Evolutionary conservation across 2,329 filamentous ascomycete genomes (phyloP).

Genomic region (Diaporthe caulivora): DNA sequence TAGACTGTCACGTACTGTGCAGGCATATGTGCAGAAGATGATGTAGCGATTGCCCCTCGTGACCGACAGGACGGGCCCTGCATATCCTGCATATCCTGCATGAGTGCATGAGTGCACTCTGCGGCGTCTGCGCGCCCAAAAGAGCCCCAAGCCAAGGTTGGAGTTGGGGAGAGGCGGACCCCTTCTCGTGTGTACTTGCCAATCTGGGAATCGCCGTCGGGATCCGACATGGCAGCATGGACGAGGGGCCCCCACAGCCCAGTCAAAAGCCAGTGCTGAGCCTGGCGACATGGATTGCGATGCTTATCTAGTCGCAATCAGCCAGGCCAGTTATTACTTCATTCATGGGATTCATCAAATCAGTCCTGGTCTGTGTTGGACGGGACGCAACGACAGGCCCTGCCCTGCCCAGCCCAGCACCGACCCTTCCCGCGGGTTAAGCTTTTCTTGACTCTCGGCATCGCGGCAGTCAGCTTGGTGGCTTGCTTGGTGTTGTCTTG

Average conservation of each 20-base stretch:
- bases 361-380: neutral
- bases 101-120: neutral
- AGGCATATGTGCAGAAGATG: slow-evolving; percentile 19
- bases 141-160: slow-evolving; percentile 18
- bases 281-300: slow-evolving; percentile 3
- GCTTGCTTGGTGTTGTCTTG: slow-evolving; percentile 2
- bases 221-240: neutral
- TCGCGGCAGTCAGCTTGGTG: neutral
- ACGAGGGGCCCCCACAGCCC: neutral
- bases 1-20: slow-evolving; percentile 5
- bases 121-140: too few relatives aligned
- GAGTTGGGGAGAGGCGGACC: slow-evolving; percentile 5
- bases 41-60: slow-evolving; percentile 38
- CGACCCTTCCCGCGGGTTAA: slow-evolving; percentile 8
- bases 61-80: neutral
- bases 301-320: slow-evolving; percentile 17
- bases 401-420: neutral
- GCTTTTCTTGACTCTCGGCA: slow-evolving; percentile 18
- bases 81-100: neutral
- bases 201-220: slow-evolving; percentile 21
- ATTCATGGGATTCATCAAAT: slow-evolving; percentile 27
- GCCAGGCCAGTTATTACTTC: slow-evolving; percentile 9
- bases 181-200: slow-evolving; percentile 39
- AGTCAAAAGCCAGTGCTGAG: neutral
- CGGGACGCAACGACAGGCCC: too few relatives aligned